Percentiles rank a stretch among this genome's conserved stretches.
Conservation (phyloP, 768 basidiomycete species). For the Suillus discolor region DNA sequence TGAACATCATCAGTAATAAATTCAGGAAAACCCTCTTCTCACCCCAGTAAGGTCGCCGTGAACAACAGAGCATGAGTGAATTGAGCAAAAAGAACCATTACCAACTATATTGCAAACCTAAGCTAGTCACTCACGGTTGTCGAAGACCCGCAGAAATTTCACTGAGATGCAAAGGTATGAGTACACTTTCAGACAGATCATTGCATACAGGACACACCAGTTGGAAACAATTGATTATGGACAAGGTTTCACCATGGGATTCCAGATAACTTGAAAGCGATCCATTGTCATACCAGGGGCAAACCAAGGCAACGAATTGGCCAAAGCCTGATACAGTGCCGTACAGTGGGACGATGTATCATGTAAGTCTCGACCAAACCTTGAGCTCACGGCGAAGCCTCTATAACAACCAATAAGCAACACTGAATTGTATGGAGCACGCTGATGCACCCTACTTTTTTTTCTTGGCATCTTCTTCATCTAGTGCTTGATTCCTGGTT, state of each 20-base stretch:
- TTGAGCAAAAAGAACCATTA: constrained; percentile 3
- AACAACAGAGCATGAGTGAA: constrained; percentile 20
- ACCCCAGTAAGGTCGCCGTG: constrained; percentile 24
- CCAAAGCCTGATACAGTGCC: constrained; percentile 27
- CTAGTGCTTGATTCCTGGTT: constrained; percentile 1
- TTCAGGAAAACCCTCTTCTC: background rate
- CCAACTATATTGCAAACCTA: background rate
- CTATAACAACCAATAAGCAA: constrained; percentile 10
- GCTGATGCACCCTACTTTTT: constrained; percentile 14
- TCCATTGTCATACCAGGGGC: constrained; percentile 27
- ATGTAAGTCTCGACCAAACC: constrained; percentile 29
- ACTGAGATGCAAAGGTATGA: constrained; percentile 18
- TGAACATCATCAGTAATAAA: background rate
- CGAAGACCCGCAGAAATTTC: constrained; percentile 29
- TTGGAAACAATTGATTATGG: constrained; percentile 14
- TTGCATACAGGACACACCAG: constrained; percentile 16
- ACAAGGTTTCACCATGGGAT: constrained; percentile 5
- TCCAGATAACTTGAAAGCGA: constrained; percentile 26
- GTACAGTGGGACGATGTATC: constrained; percentile 24
- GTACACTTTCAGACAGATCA: background rate
- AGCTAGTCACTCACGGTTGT: constrained; percentile 24
- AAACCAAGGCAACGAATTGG: constrained; percentile 30
- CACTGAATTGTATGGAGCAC: background rate
- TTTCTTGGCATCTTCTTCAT: constrained; percentile 11
- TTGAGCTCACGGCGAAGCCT: constrained; percentile 25